Evolutionary conservation across 2,329 filamentous ascomycete species (phyloP).

Genomic region (Aspergillus sp.): DNA sequence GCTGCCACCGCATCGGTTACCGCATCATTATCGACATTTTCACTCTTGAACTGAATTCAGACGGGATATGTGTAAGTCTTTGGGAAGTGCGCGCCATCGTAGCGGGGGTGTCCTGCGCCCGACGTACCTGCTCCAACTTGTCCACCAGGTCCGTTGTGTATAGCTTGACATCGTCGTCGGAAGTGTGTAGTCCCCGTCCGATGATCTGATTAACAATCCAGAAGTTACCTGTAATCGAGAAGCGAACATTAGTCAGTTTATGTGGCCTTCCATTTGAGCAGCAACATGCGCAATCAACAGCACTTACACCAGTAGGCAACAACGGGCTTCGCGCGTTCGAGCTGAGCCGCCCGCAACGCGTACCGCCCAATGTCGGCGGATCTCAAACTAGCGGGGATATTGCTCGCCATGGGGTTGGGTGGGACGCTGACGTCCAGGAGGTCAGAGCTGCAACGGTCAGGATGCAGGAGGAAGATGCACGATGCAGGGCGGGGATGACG

Average conservation of each 20-base stretch:
- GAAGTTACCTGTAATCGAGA: constrained; percentile 67
- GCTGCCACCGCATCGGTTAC: constrained; percentile 82
- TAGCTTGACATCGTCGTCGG: constrained; percentile 72
- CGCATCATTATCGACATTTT: constrained; percentile 76
- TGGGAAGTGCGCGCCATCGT: background rate
- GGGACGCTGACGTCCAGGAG: background rate
- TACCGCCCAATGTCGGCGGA: constrained; percentile 81
- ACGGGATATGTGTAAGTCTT: constrained; percentile 12
- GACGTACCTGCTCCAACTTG: constrained; percentile 73
- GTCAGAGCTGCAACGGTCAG: constrained; percentile 2
- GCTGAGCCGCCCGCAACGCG: constrained; percentile 77
- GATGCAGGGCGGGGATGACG: constrained; percentile 26
- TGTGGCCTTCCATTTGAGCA: background rate
- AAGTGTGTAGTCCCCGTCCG: constrained; percentile 72
- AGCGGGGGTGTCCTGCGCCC: background rate
- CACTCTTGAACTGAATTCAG: constrained; percentile 62
- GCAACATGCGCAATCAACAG: background rate
- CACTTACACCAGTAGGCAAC: constrained; percentile 91
- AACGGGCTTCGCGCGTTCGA: constrained; percentile 81
- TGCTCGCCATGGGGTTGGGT: constrained; percentile 64
- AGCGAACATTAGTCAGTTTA: constrained; percentile 21
- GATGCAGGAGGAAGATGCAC: constrained; percentile 3
- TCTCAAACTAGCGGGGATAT: constrained; percentile 72
- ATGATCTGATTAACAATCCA: constrained; percentile 93
- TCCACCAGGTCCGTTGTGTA: constrained; percentile 89